Conservation (phyloP, 805 yeast genomes). For the Ogataea methanolica region DNA sequence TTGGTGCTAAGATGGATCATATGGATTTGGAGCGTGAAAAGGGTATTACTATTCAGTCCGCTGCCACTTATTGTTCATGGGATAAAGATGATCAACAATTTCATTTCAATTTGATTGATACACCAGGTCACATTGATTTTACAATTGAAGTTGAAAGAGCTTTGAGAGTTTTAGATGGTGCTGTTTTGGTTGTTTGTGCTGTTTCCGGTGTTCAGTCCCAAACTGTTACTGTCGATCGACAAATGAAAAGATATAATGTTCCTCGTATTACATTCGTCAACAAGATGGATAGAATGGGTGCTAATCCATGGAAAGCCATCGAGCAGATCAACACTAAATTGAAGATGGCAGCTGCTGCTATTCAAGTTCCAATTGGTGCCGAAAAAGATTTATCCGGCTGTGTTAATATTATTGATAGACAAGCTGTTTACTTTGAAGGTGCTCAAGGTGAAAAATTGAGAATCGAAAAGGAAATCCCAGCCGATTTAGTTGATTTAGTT, state of each 20-base stretch:
- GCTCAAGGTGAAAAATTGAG: slow-evolving; percentile 79
- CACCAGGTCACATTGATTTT: slow-evolving; percentile 98
- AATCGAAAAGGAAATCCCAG: slow-evolving; percentile 63
- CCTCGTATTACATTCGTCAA: slow-evolving; percentile 95
- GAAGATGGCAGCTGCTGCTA: slow-evolving; percentile 93
- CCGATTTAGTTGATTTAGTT: slow-evolving; percentile 71
- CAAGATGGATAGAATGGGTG: slow-evolving; percentile 99
- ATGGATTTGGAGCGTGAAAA: slow-evolving; percentile 98
- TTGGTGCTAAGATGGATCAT: slow-evolving; percentile 99
- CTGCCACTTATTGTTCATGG: slow-evolving; percentile 99
- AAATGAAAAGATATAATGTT: slow-evolving; percentile 96
- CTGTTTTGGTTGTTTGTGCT: slow-evolving; percentile 97
- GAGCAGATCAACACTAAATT: slow-evolving; percentile 85
- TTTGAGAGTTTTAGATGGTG: slow-evolving; percentile 96
- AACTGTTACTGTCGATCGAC: slow-evolving; percentile 97
- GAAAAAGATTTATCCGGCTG: slow-evolving; percentile 84
- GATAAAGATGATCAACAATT: slow-evolving; percentile 61
- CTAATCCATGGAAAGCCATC: slow-evolving; percentile 93
- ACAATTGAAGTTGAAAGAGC: slow-evolving; percentile 99
- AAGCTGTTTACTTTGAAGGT: slow-evolving; percentile 86
- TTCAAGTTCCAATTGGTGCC: slow-evolving; percentile 96
- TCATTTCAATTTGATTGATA: slow-evolving; percentile 93
- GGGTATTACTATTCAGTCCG: slow-evolving; percentile 98
- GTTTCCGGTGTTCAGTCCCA: slow-evolving; percentile 98
- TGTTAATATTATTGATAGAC: slow-evolving; percentile 85